Evolutionary conservation across 192 early-diverging fungal species (phyloP), one percentile per base, ranked within the genome.

Genomic region (Coemansia sp.): DNA sequence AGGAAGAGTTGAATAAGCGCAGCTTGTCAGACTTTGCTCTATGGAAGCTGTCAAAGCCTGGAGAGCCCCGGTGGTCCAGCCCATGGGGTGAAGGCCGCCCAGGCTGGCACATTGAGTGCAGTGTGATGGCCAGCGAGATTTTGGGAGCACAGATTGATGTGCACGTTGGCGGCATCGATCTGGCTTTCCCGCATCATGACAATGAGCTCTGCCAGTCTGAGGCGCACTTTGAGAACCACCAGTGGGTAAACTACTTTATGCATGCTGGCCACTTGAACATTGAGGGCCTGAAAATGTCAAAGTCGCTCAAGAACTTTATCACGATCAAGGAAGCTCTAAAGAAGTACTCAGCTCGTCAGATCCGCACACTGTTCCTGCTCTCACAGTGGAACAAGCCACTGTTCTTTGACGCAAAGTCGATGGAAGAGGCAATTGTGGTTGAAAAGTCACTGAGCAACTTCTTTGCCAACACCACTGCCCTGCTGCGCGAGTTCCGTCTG

Each of bases 61-160:
- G 95, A 51, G 97, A 99, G 75, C 97, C 97, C 10, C 73, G 81
- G 20, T 98, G 96, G 96, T 70, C 87, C 15, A 95, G 93, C 14
- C 92, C 94, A 15, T 98, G 96, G 96, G 89, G 88, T 17, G 65
- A 80, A 50, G 97, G 97, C 14, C 91, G 97, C 38, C 97, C 97
- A 6, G 97, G 97, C 31, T 99, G 97, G 97, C 97, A 99, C 67
- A 99, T 99, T 83, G 97, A 99, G 84, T 99, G 97, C 88, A 95
- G 93, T 20, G 97, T 88, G 36, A 99, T 99, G 97, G 95, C 95
- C 17, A 90, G 90, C 66, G 93, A 91, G 66, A 84, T 97, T 21
- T 74, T 98, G 55, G 95, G 93, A 15, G 76, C 86, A 34, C 83
- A 87, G 24, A 86, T 99, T 68, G 97, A 99, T 68, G 90, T 99